A percentile compares a stretch with the other conserved stretches of the same genome.
Conservation (phyloP, 2,329 filamentous ascomycete genomes). For the Trichoderma sp. region DNA sequence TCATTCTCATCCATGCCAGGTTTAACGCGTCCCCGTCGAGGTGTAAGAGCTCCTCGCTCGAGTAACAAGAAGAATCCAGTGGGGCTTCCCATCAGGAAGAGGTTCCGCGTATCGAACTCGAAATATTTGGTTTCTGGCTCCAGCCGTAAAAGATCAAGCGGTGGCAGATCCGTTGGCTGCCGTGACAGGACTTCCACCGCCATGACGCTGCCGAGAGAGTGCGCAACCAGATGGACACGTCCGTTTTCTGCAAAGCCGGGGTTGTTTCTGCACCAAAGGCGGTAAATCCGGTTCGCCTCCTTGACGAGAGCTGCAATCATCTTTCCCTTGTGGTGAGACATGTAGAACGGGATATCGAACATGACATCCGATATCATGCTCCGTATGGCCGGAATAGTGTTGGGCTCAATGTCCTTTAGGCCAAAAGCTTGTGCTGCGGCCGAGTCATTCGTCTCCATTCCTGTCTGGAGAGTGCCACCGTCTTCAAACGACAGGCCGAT, state of each 20-base stretch:
- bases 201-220: conserved; percentile 94
- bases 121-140: conserved; percentile 63
- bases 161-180: conserved; percentile 74
- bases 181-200: conserved; percentile 86
- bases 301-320: conserved; percentile 88
- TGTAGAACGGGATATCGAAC: conserved; percentile 97
- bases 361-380: conserved; percentile 96
- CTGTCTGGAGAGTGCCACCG: conserved; percentile 61
- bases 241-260: conserved; percentile 79
- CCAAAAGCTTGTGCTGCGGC: conserved; percentile 57
- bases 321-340: conserved; percentile 92
- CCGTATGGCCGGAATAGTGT: conserved; percentile 87
- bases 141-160: conserved; percentile 45
- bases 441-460: conserved; percentile 51
- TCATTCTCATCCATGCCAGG: conserved; percentile 70
- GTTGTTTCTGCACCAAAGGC: conserved; percentile 92
- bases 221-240: conserved; percentile 87
- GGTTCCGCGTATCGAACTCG: conserved; percentile 86
- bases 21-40: conserved; percentile 74
- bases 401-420: conserved; percentile 88
- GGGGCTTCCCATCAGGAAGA: conserved; percentile 89
- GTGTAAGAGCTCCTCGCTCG: conserved; percentile 70
- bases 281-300: conserved; percentile 95
- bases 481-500: conserved; percentile 86
- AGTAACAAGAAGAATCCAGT: conserved; percentile 91